A percentile compares a stretch with the other conserved stretches of the same genome.
Evolutionary conservation across 164 flowering plant genomes (phyloP).

Genomic region (Nymphaea thermarum): DNA sequence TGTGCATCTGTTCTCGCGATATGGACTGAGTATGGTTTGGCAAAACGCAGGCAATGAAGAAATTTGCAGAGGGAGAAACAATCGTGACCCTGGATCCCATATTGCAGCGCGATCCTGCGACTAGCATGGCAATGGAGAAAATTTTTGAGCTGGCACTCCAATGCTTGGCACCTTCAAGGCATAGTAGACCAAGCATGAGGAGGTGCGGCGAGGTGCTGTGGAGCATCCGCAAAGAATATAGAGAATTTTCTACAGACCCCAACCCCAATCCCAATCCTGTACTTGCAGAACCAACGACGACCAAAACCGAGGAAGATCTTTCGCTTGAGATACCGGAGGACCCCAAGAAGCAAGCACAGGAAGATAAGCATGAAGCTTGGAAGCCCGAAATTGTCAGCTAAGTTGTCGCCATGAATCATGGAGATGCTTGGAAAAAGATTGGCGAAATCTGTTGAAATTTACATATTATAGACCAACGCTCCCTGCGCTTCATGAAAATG

Average conservation of each 20-base stretch:
- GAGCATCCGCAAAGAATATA: constrained; percentile 77
- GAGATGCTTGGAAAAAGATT: too few species aligned
- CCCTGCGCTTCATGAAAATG: too few species aligned
- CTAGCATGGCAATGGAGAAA: constrained; percentile 42
- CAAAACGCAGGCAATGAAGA: constrained; percentile 65
- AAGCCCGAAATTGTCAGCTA: background rate
- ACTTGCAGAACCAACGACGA: background rate
- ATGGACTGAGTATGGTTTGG: background rate
- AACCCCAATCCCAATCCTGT: background rate
- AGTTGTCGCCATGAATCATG: too few species aligned
- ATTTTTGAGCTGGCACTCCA: constrained; percentile 65
- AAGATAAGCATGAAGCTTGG: background rate
- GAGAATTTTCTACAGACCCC: constrained; percentile 23
- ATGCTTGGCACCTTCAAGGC: constrained; percentile 68
- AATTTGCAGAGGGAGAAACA: constrained; percentile 56
- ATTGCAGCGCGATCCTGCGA: constrained; percentile 32
- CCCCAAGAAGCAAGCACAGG: background rate
- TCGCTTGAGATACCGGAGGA: background rate
- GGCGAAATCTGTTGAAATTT: too few species aligned
- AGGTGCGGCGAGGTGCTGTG: constrained; percentile 83
- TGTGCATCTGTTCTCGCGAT: background rate
- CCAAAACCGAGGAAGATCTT: background rate
- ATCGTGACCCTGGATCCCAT: constrained; percentile 56
- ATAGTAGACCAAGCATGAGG: constrained; percentile 67
- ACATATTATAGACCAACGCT: too few species aligned